Evolutionary conservation across 192 early-diverging fungal species (phyloP).

Genomic region (Gamsiella multidivaricata): DNA sequence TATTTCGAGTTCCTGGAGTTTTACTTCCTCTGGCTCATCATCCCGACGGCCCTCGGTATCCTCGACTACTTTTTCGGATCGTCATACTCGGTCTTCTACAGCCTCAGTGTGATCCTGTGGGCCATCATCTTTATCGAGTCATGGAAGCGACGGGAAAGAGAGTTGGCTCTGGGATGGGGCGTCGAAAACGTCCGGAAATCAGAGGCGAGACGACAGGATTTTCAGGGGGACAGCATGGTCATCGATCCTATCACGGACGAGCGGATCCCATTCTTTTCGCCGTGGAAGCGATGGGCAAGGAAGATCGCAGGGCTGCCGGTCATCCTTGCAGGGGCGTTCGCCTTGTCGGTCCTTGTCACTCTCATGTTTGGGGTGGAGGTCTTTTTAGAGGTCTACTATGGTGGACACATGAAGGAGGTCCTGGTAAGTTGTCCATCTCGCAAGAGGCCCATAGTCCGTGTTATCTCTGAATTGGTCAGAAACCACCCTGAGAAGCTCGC

Average conservation of each 20-base stretch:
- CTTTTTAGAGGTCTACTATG: slow-evolving; percentile 83
- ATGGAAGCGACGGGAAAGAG: slow-evolving; percentile 82
- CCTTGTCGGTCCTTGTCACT: slow-evolving; percentile 70
- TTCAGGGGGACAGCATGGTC: slow-evolving; percentile 68
- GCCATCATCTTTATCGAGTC: slow-evolving; percentile 76
- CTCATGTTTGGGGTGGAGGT: slow-evolving; percentile 79
- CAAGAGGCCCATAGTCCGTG: too few species aligned
- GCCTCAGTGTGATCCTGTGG: slow-evolving; percentile 73
- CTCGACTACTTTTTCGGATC: slow-evolving; percentile 62
- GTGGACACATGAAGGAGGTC: slow-evolving; percentile 74
- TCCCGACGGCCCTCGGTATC: slow-evolving; percentile 74
- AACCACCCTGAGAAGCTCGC: not conserved
- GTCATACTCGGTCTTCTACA: slow-evolving; percentile 72
- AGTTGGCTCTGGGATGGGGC: slow-evolving; percentile 84
- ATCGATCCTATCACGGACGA: slow-evolving; percentile 81
- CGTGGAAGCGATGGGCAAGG: slow-evolving; percentile 76
- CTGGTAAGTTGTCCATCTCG: slow-evolving; percentile 60
- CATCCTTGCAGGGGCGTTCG: slow-evolving; percentile 66
- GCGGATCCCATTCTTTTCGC: slow-evolving; percentile 74
- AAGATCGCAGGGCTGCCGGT: slow-evolving; percentile 65
- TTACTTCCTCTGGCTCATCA: slow-evolving; percentile 81
- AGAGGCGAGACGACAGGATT: slow-evolving; percentile 75
- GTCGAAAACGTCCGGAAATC: slow-evolving; percentile 65
- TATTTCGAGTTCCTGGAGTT: slow-evolving; percentile 95
- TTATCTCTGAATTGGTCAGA: not conserved